Base-by-base conservation (phyloP, 2,329 filamentous ascomycete species). In the Epichloe sylvatica region DNA sequence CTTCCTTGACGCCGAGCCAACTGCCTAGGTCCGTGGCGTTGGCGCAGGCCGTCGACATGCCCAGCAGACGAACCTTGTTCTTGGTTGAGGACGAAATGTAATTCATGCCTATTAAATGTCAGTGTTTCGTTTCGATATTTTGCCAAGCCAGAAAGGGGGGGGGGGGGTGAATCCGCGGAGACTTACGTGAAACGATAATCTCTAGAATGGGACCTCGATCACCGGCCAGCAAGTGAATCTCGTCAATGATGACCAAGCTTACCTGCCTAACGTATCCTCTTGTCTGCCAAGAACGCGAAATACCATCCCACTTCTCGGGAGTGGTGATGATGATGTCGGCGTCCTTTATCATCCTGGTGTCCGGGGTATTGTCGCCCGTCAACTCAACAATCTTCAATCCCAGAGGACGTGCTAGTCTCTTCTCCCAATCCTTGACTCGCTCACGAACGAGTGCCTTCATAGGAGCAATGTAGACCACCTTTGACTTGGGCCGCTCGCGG, bases 281-380 rank as follows among this genome's bases (percentile, higher is more conserved):
- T 5, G 91, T 97, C 66, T 97, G 90, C 92, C 94, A 98, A 61
- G 87, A 94, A 77, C 92, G 86, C 59, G 88, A 95, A 57, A 98
- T 97, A 78, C 94, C 94, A 63, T 98, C 94, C 92, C 92, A 98
- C 65, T 98, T 98, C 69, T 98, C 92, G n/a, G 92, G 94, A 0
- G 94, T 98, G 0, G 92, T 98, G 59, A 98, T 89, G 59, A 98
- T 98, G 54, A 98, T 88, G 63, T 98, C 92, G 3, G 92, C 92
- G 62, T 97, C 85, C 57, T 90, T 81, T 59, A 98, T 98, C 0
- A 91, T 96, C 46, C 88, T 78, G 0, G 92, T 98, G 62, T 98
- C 92, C 0, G 94, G 94, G 0, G 94, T 98, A 61, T 97, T 98
- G 70, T 98, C 92, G 72, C 74, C 90, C 12, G 94, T 98, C 70